phyloP scores from a whole-genome alignment of 108 stramenopile genomes.

The Pseudonitzschia delicatissima region DNA sequence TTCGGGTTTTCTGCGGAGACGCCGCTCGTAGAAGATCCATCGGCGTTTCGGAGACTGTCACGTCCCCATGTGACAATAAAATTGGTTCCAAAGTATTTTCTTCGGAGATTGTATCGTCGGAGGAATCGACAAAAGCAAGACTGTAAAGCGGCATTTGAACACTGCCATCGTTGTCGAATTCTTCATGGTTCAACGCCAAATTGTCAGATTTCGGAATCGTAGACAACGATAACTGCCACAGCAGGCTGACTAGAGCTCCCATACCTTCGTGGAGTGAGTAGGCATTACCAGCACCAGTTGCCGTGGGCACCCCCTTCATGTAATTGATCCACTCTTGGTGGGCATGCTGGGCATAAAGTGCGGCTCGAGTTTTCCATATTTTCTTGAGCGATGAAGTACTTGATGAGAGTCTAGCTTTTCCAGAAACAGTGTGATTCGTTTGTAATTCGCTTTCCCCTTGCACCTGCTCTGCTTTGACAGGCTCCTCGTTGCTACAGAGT shows the following conservation, averaged over 20 bases:
- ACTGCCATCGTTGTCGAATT: neutral
- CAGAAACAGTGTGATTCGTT: slow-evolving; percentile 12
- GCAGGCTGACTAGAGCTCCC: slow-evolving; percentile 35
- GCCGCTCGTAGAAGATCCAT: neutral
- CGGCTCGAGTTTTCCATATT: slow-evolving; percentile 8
- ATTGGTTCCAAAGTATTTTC: neutral
- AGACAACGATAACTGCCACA: slow-evolving; percentile 16
- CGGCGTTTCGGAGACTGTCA: neutral
- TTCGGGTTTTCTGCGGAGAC: neutral
- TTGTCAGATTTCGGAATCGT: no score
- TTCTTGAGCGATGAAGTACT: neutral
- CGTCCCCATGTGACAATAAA: neutral
- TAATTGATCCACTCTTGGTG: slow-evolving; percentile 9
- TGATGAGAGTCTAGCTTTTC: neutral
- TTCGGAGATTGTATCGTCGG: neutral
- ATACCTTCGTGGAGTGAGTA: slow-evolving; percentile 52
- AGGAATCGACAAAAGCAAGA: neutral
- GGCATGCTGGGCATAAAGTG: slow-evolving; percentile 3
- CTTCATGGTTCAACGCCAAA: neutral
- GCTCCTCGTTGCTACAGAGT: slow-evolving; percentile 33
- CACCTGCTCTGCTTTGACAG: slow-evolving; percentile 24
- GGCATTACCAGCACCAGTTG: slow-evolving; percentile 16
- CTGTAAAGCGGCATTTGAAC: slow-evolving; percentile 3
- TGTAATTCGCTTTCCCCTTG: slow-evolving; percentile 37
- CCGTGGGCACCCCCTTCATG: neutral